phyloP scores from a whole-genome alignment of 805 yeast species.

The Saccharomycopsis olivae region DNA sequence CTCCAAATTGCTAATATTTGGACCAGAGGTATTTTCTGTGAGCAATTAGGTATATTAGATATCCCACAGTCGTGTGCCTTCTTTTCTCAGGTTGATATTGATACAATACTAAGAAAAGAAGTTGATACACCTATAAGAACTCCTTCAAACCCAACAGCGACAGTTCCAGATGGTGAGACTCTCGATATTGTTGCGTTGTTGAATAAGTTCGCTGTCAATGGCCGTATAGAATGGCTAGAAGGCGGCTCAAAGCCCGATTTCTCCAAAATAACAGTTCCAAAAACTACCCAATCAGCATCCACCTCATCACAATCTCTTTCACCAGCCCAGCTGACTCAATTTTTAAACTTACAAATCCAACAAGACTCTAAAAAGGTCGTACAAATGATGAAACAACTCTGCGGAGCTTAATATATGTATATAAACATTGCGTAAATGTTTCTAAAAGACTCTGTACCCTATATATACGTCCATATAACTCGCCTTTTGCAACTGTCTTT shows the following conservation, averaged over 20 bases:
- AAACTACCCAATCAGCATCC: too few species aligned
- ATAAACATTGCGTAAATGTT: too few species aligned
- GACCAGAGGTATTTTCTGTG: slow-evolving; percentile 94
- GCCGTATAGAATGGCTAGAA: slow-evolving; percentile 2
- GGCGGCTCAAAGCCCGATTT: slow-evolving; percentile 1
- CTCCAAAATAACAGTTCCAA: too few species aligned
- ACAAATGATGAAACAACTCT: slow-evolving; percentile 1
- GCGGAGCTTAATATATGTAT: too few species aligned
- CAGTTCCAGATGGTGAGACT: slow-evolving; percentile 75
- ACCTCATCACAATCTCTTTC: too few species aligned
- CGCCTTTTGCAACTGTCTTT: too few species aligned
- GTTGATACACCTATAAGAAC: slow-evolving; percentile 88
- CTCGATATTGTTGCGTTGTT: slow-evolving; percentile 48
- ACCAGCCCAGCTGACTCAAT: slow-evolving; percentile 3
- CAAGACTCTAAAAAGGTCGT: slow-evolving; percentile 7
- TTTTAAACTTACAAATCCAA: slow-evolving; percentile 13
- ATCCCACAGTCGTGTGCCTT: slow-evolving; percentile 94
- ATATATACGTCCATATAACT: too few species aligned
- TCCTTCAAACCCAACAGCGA: slow-evolving; percentile 57
- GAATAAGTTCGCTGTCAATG: slow-evolving; percentile 21
- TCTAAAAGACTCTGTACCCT: too few species aligned
- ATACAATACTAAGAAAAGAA: slow-evolving; percentile 79
- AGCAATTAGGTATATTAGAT: slow-evolving; percentile 79
- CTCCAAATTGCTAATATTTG: slow-evolving; percentile 85
- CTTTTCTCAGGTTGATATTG: slow-evolving; percentile 89